Evolutionary conservation across 2,329 filamentous ascomycete species (phyloP).

Genomic region (Aspergillus novoparasiticus): DNA sequence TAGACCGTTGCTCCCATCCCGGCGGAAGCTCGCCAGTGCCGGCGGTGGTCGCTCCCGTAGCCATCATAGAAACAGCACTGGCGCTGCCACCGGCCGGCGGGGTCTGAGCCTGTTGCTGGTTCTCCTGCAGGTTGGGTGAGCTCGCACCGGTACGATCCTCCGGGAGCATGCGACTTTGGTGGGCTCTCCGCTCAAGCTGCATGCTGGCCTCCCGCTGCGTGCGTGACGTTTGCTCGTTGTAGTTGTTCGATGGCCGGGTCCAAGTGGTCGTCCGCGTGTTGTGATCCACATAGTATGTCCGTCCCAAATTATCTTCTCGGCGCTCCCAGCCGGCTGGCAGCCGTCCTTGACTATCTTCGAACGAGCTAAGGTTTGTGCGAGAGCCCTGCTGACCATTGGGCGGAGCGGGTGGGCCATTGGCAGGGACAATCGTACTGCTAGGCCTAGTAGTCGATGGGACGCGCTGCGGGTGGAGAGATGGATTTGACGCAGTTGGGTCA

Average conservation of each 20-base stretch:
- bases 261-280: constrained; percentile 96
- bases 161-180: constrained; percentile 92
- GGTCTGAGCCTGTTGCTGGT: constrained; percentile 45
- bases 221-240: constrained; percentile 74
- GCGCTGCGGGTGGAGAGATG: constrained; percentile 39
- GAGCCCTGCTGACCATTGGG: constrained; percentile 43
- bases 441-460: constrained; percentile 39
- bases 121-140: constrained; percentile 73
- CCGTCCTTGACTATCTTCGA: constrained; percentile 93
- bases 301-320: constrained; percentile 88
- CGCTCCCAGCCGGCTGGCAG: constrained; percentile 94
- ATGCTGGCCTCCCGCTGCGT: constrained; percentile 86
- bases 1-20: constrained; percentile 95
- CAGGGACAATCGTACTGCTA: constrained; percentile 42
- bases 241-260: constrained; percentile 81
- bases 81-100: constrained; percentile 49
- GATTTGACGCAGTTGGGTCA: constrained; percentile 33
- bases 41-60: constrained; percentile 90
- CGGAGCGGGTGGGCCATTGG: constrained; percentile 43
- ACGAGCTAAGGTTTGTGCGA: constrained; percentile 74
- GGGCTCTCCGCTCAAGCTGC: constrained; percentile 86
- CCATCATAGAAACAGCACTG: constrained; percentile 80
- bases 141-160: constrained; percentile 93
- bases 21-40: constrained; percentile 93
- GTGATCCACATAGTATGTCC: constrained; percentile 98